Evolutionary conservation across 2,329 filamentous ascomycete genomes (phyloP).

Genomic region (Coniochaeta pulveracea): DNA sequence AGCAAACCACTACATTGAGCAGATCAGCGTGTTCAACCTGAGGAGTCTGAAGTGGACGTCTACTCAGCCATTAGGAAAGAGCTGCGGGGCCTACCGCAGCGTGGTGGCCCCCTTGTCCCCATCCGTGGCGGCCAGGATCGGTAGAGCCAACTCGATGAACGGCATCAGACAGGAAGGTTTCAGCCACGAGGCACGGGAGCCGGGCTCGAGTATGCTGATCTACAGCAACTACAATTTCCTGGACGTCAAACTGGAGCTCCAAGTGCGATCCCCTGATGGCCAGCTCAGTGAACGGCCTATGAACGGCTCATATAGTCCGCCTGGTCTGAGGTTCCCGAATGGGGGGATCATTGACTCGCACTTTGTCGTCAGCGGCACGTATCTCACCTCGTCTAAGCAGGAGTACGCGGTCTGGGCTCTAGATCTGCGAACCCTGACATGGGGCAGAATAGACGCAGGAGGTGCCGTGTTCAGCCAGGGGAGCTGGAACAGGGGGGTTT

Average conservation of each 20-base stretch:
- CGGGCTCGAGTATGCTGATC: slow-evolving; percentile 73
- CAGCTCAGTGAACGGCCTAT: slow-evolving; percentile 78
- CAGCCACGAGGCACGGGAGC: slow-evolving; percentile 42
- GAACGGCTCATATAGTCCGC: slow-evolving; percentile 76
- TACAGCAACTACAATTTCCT: slow-evolving; percentile 99
- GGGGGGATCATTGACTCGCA: slow-evolving; percentile 91
- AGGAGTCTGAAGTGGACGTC: slow-evolving; percentile 92
- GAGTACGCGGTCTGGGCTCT: slow-evolving; percentile 96
- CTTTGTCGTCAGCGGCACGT: slow-evolving; percentile 95
- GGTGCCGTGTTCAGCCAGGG: slow-evolving; percentile 91
- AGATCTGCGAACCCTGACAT: slow-evolving; percentile 76
- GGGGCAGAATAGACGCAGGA: slow-evolving; percentile 92
- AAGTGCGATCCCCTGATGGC: slow-evolving; percentile 77
- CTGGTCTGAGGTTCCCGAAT: slow-evolving; percentile 88
- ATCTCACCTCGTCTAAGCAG: slow-evolving; percentile 93
- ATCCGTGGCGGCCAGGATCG: slow-evolving; percentile 53
- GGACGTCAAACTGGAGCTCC: slow-evolving; percentile 90
- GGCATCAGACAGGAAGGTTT: slow-evolving; percentile 29
- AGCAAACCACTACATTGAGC: slow-evolving; percentile 97
- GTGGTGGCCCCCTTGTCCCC: slow-evolving; percentile 77
- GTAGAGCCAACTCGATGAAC: slow-evolving; percentile 37
- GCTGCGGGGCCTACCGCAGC: slow-evolving; percentile 91
- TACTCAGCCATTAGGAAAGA: slow-evolving; percentile 76
- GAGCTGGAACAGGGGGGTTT: slow-evolving; percentile 90
- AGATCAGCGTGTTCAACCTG: slow-evolving; percentile 96